phyloP scores from a whole-genome alignment of 23 red algal species.

The Gracilaria vermiculophylla region DNA sequence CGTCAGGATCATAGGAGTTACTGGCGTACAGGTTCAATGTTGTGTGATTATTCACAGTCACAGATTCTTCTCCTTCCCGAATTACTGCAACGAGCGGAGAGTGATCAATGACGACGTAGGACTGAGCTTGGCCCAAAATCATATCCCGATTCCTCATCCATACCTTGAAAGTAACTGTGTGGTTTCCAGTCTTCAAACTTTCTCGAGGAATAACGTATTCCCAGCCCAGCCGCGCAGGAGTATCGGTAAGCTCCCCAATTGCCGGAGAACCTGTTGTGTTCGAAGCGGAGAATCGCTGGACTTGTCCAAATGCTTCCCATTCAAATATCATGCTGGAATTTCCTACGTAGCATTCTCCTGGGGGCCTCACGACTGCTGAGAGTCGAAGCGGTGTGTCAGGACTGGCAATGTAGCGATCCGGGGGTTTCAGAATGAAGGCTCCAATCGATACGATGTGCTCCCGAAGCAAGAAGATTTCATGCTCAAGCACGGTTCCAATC shows the following conservation, averaged over 20 bases:
- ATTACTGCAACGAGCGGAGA: constrained; percentile 47
- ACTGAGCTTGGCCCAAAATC: constrained; percentile 50
- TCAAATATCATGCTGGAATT: constrained; percentile 68
- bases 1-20: constrained; percentile 70
- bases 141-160: constrained; percentile 25
- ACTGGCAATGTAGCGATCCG: constrained; percentile 32
- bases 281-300: constrained; percentile 34
- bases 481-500: constrained; percentile 28
- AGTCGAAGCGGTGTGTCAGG: constrained; percentile 63
- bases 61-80: constrained; percentile 51
- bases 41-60: constrained; percentile 47
- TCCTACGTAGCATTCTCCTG: constrained; percentile 51
- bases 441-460: constrained; percentile 64
- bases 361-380: constrained; percentile 43
- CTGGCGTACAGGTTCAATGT: constrained; percentile 45
- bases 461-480: constrained; percentile 50
- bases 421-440: constrained; percentile 46
- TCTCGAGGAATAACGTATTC: constrained; percentile 67
- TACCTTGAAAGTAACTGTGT: constrained; percentile 56
- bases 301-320: constrained; percentile 59
- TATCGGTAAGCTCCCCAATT: constrained; percentile 32
- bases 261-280: constrained; percentile 46
- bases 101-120: constrained; percentile 46
- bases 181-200: constrained; percentile 32
- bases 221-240: constrained; percentile 71